Percentiles rank a stretch among this genome's conserved stretches.
These are phyloP conservation scores for Colletotrichum sp. DNA, from an alignment of 2,329 filamentous ascomycete genomes.

Conservation along the genomic window DNA sequence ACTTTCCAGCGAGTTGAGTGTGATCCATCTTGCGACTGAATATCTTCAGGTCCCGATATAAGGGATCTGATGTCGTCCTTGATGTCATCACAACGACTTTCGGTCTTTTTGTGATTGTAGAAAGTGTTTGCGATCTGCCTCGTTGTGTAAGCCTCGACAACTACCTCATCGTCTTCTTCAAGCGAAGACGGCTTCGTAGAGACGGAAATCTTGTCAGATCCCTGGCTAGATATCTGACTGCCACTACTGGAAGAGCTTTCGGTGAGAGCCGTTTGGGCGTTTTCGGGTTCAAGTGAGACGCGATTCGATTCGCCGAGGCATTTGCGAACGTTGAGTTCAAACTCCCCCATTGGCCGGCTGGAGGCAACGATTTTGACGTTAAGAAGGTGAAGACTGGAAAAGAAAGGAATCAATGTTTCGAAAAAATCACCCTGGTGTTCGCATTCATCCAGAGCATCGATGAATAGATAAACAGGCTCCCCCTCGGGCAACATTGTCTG, in stretches of 20 bases:
- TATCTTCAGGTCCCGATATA: background rate
- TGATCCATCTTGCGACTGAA: background rate
- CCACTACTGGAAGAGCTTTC: background rate
- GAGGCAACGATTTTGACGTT: too few relatives aligned
- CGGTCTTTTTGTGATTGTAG: background rate
- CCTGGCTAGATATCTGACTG: background rate
- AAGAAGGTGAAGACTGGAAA: too few relatives aligned
- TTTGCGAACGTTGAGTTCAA: too few relatives aligned
- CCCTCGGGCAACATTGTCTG: too few relatives aligned
- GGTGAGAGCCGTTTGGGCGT: background rate
- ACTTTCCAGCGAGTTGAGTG: background rate
- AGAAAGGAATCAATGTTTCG: too few relatives aligned
- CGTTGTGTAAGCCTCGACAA: background rate
- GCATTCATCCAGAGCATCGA: too few relatives aligned
- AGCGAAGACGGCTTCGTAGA: background rate
- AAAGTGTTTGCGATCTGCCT: background rate
- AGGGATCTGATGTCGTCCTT: background rate
- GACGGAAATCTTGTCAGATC: background rate
- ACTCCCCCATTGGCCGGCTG: too few relatives aligned
- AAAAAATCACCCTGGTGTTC: too few relatives aligned
- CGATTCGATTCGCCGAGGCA: too few relatives aligned
- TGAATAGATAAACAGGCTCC: too few relatives aligned
- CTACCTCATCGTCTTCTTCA: too few relatives aligned
- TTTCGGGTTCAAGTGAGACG: too few relatives aligned
- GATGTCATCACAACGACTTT: rapidly evolving